Base-by-base conservation (phyloP, 768 basidiomycete genomes). In the Strobilomyces dryophilus region DNA sequence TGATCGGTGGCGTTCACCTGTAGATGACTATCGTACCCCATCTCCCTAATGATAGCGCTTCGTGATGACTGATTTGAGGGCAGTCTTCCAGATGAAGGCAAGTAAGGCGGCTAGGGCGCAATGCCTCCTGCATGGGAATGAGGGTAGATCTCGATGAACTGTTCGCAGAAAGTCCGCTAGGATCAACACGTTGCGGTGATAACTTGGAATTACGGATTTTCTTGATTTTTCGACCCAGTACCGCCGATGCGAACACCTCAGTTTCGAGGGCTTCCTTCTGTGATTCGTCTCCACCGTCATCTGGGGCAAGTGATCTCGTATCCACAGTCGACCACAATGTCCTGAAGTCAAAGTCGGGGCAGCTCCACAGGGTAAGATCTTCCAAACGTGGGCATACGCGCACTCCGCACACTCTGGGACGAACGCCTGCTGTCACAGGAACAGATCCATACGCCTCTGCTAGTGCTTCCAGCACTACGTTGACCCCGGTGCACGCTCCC, bases 301-400 rank as follows among this genome's bases (percentile, higher is more conserved):
- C 57, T 12, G 55, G 45, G 21, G 47, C 48, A 9, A 56, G 47
- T 21, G 60, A 61, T 53, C 78, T 68, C 41, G 72, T 66, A 21
- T 63, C 58, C 47, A 79, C 72, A 24, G 75, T 62, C 14, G 60
- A 70, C 49, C 70, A 67, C 50, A 80, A 61, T 37, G 65, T 64
- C 34, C 46, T 56, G 27, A 76, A 68, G 32, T 70, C 62, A 52
- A 80, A 62, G 60, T 80, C 77, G 47, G 66, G 56, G 61, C 80
- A 82, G 44, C 71, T 72, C 80, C 77, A 80, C 52, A 82, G 71
- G 36, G 74, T 71, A 32, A 82, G 66, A n/a, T 76, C 72, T 61
- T 78, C 76, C 43, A 82, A 69, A 35, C 73, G 71, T 21, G 80
- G 77, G 59, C 80, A 81, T 42, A 76, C 68, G 51, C 75, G 78